Percentiles rank a stretch among this genome's conserved stretches.
Evolutionary conservation across 2,329 filamentous ascomycete species (phyloP).

Genomic region (Clarireedia homoeocarpa): DNA sequence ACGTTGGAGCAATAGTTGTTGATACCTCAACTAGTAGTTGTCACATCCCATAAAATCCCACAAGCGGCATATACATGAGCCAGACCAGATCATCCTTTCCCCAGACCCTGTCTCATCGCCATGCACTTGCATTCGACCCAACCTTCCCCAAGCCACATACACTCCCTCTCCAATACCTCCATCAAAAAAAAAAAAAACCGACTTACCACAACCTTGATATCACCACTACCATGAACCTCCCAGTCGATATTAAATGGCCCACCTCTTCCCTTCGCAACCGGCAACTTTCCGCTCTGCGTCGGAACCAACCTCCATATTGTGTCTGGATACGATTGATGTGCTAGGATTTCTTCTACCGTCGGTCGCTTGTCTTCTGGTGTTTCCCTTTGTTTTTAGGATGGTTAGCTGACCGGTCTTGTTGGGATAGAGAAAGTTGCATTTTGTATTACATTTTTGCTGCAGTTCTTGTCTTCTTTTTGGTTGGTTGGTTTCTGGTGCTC

Average conservation of each 20-base stretch:
- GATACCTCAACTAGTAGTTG: not conserved
- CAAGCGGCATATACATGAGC: not conserved
- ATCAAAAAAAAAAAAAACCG: not conserved
- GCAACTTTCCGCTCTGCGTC: slow-evolving; percentile 48
- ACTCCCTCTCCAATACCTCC: not conserved
- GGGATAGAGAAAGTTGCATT: too few species aligned
- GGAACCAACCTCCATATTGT: slow-evolving; percentile 64
- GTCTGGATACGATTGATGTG: slow-evolving; percentile 59
- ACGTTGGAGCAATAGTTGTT: not conserved
- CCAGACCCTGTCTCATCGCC: not conserved
- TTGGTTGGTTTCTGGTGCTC: too few species aligned
- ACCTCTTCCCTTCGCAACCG: slow-evolving; percentile 62
- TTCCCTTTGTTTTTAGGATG: too few species aligned
- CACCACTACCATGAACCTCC: slow-evolving; percentile 71
- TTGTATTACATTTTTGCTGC: too few species aligned
- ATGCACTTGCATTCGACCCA: not conserved
- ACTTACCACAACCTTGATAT: slow-evolving; percentile 60
- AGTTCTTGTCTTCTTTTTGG: too few species aligned
- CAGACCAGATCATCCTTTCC: not conserved
- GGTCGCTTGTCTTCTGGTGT: slow-evolving; percentile 15
- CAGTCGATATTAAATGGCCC: slow-evolving; percentile 71
- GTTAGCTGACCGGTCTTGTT: too few species aligned
- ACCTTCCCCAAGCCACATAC: not conserved
- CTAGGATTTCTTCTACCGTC: slow-evolving; percentile 49
- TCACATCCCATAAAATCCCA: not conserved